A percentile compares a stretch with the other conserved stretches of the same genome.
Conservation (phyloP, 1,139 yeast species). For the Lodderomyces oxycetoniae region DNA sequence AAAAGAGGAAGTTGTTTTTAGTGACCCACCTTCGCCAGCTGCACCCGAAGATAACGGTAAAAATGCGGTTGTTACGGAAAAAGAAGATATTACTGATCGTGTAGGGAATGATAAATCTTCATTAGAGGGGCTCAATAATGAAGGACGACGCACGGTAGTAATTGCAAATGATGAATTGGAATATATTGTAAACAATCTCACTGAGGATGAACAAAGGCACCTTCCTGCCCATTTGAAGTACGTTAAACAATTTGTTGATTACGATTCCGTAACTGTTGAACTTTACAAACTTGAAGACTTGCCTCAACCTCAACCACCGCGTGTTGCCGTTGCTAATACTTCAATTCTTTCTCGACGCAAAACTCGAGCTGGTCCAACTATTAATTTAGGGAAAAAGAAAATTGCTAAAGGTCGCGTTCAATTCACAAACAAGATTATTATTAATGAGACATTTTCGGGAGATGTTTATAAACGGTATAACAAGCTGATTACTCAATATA, state of each 20-base stretch:
- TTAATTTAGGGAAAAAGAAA: not conserved
- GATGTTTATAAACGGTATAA: slow-evolving; percentile 48
- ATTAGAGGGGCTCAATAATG: slow-evolving; percentile 2
- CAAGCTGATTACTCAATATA: slow-evolving; percentile 48
- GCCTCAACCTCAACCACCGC: slow-evolving; percentile 4
- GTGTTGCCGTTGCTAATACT: slow-evolving; percentile 1
- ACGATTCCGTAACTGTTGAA: slow-evolving; percentile 28
- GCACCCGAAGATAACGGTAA: too few relatives aligned
- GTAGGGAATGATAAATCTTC: not conserved
- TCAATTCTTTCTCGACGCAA: slow-evolving; percentile 7
- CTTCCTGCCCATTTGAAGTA: slow-evolving; percentile 38
- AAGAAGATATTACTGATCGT: not conserved
- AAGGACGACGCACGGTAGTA: not conserved
- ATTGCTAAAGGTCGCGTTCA: not conserved
- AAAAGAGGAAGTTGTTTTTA: not conserved
- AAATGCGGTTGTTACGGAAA: too few relatives aligned
- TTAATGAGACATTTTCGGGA: slow-evolving; percentile 48
- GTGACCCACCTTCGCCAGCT: not conserved
- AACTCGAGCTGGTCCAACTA: not conserved
- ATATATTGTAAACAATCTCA: slow-evolving; percentile 24
- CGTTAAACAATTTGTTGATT: slow-evolving; percentile 39
- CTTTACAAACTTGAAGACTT: slow-evolving; percentile 31
- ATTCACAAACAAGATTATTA: slow-evolving; percentile 41
- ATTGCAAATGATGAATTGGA: slow-evolving; percentile 30
- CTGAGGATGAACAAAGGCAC: slow-evolving; percentile 26